These are phyloP conservation scores for Cicer yamashitae DNA, from an alignment of 306 rosid species.

Conservation along the genomic window DNA sequence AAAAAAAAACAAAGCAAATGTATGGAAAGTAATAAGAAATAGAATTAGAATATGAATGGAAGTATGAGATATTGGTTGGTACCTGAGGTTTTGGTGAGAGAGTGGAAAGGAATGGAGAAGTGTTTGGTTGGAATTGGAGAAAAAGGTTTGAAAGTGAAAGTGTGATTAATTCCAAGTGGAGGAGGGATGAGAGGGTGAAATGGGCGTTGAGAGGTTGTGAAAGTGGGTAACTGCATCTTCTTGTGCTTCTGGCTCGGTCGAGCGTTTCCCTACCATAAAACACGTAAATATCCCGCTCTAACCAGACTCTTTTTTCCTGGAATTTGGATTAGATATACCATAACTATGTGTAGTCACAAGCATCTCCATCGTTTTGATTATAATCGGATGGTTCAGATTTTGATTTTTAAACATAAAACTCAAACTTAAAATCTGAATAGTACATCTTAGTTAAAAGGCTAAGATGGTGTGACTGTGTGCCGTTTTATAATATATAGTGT, in stretches of 20 bases:
- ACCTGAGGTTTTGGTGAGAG: conserved; percentile 50
- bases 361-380: too few relatives aligned
- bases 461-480: too few relatives aligned
- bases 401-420: too few relatives aligned
- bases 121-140: conserved; percentile 47
- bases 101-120: conserved; percentile 46
- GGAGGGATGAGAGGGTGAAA: conserved; percentile 39
- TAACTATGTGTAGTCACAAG: too few relatives aligned
- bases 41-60: not conserved
- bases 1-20: not conserved
- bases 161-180: conserved; percentile 32
- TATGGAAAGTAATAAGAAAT: not conserved
- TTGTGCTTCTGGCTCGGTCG: not conserved
- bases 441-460: too few relatives aligned
- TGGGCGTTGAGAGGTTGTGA: conserved; percentile 47
- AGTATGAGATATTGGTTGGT: not conserved
- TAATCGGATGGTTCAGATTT: too few relatives aligned
- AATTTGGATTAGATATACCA: too few relatives aligned
- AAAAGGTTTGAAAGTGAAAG: conserved; percentile 39
- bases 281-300: too few relatives aligned
- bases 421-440: too few relatives aligned
- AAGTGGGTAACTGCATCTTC: conserved; percentile 42
- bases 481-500: too few relatives aligned
- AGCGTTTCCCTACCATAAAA: not conserved
- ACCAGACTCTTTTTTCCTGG: too few relatives aligned